Evolutionary conservation across 129 eudicot species (phyloP).

Genomic region (Solidago caesia): DNA sequence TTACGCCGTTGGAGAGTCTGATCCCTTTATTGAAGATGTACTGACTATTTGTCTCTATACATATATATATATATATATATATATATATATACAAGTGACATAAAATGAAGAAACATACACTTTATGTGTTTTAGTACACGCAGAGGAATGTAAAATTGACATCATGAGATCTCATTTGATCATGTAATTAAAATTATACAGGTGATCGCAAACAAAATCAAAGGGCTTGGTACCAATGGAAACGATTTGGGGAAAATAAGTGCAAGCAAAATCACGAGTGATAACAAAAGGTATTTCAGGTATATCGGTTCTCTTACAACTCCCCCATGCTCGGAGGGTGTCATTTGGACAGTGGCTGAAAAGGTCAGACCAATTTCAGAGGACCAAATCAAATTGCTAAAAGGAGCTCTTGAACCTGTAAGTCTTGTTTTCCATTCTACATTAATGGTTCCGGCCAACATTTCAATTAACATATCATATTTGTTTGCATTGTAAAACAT

Average conservation of each 20-base stretch:
- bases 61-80: no score
- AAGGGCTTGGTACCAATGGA: neutral
- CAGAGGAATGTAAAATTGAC: no score
- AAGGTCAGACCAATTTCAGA: slow-evolving; percentile 40
- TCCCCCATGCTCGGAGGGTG: slow-evolving; percentile 66
- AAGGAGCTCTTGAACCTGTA: slow-evolving; percentile 46
- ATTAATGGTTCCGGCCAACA: no score
- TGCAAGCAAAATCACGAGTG: slow-evolving; percentile 41
- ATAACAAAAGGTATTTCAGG: slow-evolving; percentile 44
- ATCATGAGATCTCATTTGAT: no score
- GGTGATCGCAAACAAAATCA: slow-evolving; percentile 27
- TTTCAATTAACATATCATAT: no score
- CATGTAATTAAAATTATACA: neutral
- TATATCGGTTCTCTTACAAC: slow-evolving; percentile 63
- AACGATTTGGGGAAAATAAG: slow-evolving; percentile 37
- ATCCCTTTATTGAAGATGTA: slow-evolving; percentile 46
- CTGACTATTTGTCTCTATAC: neutral
- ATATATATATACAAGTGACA: no score
- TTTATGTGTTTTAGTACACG: no score
- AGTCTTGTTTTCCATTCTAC: slow-evolving; percentile 13
- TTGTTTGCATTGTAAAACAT: neutral
- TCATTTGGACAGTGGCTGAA: slow-evolving; percentile 49
- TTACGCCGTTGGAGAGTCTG: slow-evolving; percentile 40
- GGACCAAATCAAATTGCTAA: slow-evolving; percentile 46
- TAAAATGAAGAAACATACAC: no score